Evolutionary conservation across 345 rosid genomes (phyloP), one percentile per base, ranked within the genome.

Genomic region (Crucihimalaya himalaica): DNA sequence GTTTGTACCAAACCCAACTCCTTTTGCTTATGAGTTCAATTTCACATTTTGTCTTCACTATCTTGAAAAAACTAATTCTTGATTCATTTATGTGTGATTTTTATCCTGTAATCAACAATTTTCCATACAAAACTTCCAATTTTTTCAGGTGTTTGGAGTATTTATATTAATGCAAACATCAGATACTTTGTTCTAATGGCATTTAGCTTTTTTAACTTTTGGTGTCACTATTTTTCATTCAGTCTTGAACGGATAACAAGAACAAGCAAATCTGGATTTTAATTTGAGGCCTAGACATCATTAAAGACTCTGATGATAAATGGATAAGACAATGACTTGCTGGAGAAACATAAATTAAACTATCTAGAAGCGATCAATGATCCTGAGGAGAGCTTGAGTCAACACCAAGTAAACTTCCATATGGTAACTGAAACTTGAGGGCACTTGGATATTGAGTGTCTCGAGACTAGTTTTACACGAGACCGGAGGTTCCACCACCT

Each of bases 301-400:
- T 58, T 58, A 58, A 46, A 27, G 42, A 18, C 23, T 43, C 13
- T 8, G 29, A 34, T 64, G 1, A 73, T 27, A 59, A 19, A 50
- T 4, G 5, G 19, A n/a, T 54, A 53, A 42, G 70, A 53, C 6
- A 45, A 54, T 18, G 64, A 5, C 3, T 37, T 6, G 54, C 19
- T 3, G 9, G 15, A 47, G 19, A 66, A 31, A 54, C 34, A 48
- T 14, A 39, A 51, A 67, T 5, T 39, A 20, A 51, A 67, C 7
- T 39, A 20, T 20, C 28, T 74, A 70, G 62, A 77, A 77, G 20
- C 80, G 80, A 64, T 77, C 76, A 57, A 70, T 23, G 55, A 77
- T 71, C 76, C 80, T 77, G 27, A 77, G 68, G 23, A 56, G 23
- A 77, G 72, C 13, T 64, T 77, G 67, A 64, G 76, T 77, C 55